Evolutionary conservation across 2,329 filamentous ascomycete species (phyloP).

Genomic region (Colletotrichum falcatum): DNA sequence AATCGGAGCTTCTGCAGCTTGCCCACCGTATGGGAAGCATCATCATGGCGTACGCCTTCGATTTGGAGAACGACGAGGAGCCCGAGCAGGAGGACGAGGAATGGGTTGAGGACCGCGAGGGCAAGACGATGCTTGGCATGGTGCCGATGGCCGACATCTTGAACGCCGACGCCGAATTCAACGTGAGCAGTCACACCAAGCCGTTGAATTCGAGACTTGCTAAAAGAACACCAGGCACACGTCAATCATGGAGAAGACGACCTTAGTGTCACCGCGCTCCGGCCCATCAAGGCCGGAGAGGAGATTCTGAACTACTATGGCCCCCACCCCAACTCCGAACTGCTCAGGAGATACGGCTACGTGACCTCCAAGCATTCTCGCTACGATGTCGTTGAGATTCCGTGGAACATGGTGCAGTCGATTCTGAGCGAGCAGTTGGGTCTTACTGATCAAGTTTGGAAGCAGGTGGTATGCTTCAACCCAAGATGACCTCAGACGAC

Average conservation of each 20-base stretch:
- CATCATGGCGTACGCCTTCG: slow-evolving; percentile 95
- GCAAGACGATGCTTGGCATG: slow-evolving; percentile 79
- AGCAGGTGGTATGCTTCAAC: slow-evolving; percentile 57
- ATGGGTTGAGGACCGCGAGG: slow-evolving; percentile 73
- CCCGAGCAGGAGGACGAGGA: slow-evolving; percentile 71
- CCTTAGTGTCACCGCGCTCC: slow-evolving; percentile 79
- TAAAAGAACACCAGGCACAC: slow-evolving; percentile 55
- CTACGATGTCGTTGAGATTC: slow-evolving; percentile 86
- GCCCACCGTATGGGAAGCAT: slow-evolving; percentile 87
- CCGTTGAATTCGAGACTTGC: neutral
- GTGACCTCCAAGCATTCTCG: slow-evolving; percentile 81
- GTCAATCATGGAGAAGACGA: slow-evolving; percentile 65
- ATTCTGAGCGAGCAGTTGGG: slow-evolving; percentile 56
- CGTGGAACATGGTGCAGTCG: slow-evolving; percentile 68
- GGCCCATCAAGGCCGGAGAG: slow-evolving; percentile 75
- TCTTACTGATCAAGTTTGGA: slow-evolving; percentile 53
- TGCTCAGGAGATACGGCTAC: slow-evolving; percentile 88
- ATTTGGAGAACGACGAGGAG: slow-evolving; percentile 72
- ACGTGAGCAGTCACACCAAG: slow-evolving; percentile 60
- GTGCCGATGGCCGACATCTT: slow-evolving; percentile 91
- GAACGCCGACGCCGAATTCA: slow-evolving; percentile 90
- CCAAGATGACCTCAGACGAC: neutral
- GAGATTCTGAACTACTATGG: slow-evolving; percentile 94
- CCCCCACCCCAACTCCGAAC: slow-evolving; percentile 82
- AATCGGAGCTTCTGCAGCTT: slow-evolving; percentile 60